A percentile compares a stretch with the other conserved stretches of the same genome.
Evolutionary conservation across 1,139 yeast species (phyloP).

Genomic region (Eremothecium coryli): DNA sequence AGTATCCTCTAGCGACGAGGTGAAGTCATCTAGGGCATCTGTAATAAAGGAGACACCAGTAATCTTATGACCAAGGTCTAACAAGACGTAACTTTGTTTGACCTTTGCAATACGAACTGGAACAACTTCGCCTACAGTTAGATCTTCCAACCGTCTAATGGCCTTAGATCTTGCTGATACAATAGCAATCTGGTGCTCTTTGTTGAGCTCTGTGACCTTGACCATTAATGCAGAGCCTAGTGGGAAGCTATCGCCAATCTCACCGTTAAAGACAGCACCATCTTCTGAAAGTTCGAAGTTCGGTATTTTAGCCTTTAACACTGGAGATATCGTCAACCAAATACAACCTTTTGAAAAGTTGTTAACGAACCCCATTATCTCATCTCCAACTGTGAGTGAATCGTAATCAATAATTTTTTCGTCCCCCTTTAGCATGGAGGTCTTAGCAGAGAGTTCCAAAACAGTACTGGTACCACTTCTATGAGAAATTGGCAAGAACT

Average conservation of each 20-base stretch:
- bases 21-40: constrained; percentile 70
- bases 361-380: constrained; percentile 56
- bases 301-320: constrained; percentile 58
- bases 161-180: constrained; percentile 43
- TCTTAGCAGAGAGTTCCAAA: constrained; percentile 56
- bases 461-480: constrained; percentile 47
- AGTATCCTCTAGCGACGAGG: constrained; percentile 42
- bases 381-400: constrained; percentile 49
- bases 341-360: constrained; percentile 49
- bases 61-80: constrained; percentile 54
- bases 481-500: constrained; percentile 61
- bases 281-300: constrained; percentile 57
- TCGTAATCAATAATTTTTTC: constrained; percentile 33
- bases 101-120: constrained; percentile 62
- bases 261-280: constrained; percentile 37
- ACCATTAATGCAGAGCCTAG: constrained; percentile 63
- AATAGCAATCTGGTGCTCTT: constrained; percentile 42
- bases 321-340: constrained; percentile 67
- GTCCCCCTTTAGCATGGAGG: constrained; percentile 39
- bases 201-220: constrained; percentile 45
- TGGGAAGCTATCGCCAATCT: constrained; percentile 51
- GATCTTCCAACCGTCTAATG: constrained; percentile 40
- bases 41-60: constrained; percentile 63
- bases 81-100: constrained; percentile 53
- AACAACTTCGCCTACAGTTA: constrained; percentile 47